phyloP scores from a whole-genome alignment of 2,329 filamentous ascomycete species.

The Monilinia vaccinii-corymbosi region DNA sequence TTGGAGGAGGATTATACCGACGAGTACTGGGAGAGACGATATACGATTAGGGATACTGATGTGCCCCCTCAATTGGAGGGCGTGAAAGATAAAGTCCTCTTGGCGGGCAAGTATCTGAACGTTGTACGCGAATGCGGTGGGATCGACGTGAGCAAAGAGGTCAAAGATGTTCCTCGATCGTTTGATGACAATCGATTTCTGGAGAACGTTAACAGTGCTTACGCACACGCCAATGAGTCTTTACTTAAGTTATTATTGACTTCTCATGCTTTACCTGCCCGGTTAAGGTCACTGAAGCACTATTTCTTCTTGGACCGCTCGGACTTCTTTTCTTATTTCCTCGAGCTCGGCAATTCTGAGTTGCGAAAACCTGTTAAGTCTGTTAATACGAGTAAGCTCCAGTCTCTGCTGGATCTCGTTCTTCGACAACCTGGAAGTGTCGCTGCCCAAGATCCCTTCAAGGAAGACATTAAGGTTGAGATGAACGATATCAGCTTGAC shows the following conservation, averaged over 20 bases:
- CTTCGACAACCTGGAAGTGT: constrained; percentile 93
- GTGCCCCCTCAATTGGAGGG: constrained; percentile 85
- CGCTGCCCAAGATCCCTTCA: constrained; percentile 90
- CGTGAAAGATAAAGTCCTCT: constrained; percentile 86
- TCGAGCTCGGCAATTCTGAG: constrained; percentile 84
- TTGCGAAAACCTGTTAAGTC: constrained; percentile 79
- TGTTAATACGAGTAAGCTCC: constrained; percentile 87
- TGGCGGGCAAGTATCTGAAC: constrained; percentile 96
- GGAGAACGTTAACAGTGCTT: constrained; percentile 92
- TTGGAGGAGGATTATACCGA: constrained; percentile 96
- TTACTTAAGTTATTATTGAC: constrained; percentile 85
- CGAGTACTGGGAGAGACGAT: constrained; percentile 97
- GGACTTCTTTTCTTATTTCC: constrained; percentile 96
- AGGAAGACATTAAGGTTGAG: constrained; percentile 94
- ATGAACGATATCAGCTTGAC: constrained; percentile 94
- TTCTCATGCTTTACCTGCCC: constrained; percentile 79
- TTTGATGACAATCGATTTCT: constrained; percentile 89
- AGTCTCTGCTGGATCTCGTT: constrained; percentile 90
- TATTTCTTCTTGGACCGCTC: constrained; percentile 98
- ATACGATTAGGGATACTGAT: constrained; percentile 85
- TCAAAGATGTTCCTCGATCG: constrained; percentile 78
- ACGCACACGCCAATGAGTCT: constrained; percentile 91
- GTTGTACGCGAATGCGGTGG: constrained; percentile 96
- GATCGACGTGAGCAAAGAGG: constrained; percentile 83
- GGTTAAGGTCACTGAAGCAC: constrained; percentile 86